Conservation (phyloP, 2,329 filamentous ascomycete genomes). For the Stromatinia cepivora region DNA sequence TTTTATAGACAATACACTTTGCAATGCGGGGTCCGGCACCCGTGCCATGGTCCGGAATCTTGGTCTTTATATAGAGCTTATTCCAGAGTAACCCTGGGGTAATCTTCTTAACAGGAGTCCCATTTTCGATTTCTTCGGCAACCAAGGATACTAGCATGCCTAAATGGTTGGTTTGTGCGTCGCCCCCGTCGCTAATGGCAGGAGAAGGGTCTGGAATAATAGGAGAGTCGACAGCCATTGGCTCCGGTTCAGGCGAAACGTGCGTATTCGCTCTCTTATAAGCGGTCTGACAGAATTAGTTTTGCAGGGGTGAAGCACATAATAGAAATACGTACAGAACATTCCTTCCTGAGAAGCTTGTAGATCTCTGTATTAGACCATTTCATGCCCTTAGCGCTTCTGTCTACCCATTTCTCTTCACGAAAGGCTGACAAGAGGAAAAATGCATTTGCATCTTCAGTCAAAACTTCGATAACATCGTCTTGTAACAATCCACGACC, state of each 20-base stretch:
- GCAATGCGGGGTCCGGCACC: constrained; percentile 15
- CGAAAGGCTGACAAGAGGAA: constrained; percentile 18
- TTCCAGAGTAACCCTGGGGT: neutral
- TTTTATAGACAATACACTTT: constrained; percentile 18
- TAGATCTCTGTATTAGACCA: constrained; percentile 14
- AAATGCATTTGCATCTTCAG: constrained; percentile 19
- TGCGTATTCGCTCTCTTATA: constrained; percentile 1
- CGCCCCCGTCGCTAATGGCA: neutral
- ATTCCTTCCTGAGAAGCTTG: constrained; percentile 17
- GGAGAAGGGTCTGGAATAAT: neutral
- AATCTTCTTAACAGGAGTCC: constrained; percentile 12
- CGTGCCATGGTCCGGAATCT: constrained; percentile 6
- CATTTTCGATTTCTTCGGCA: neutral
- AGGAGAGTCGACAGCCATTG: constrained; percentile 2
- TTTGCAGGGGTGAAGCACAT: neutral
- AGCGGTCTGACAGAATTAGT: neutral
- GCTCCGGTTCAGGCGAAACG: neutral
- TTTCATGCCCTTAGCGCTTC: neutral
- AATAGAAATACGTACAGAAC: constrained; percentile 2
- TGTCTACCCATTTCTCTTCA: constrained; percentile 12
- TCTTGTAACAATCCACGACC: constrained; percentile 10
- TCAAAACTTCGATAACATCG: constrained; percentile 16
- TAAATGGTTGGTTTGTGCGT: constrained; percentile 5
- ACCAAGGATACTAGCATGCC: constrained; percentile 6
- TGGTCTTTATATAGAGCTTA: neutral